Percentiles rank a stretch among this genome's conserved stretches.
phyloP scores from a whole-genome alignment of 768 basidiomycete species.

The Cystobasidium onofrii region DNA sequence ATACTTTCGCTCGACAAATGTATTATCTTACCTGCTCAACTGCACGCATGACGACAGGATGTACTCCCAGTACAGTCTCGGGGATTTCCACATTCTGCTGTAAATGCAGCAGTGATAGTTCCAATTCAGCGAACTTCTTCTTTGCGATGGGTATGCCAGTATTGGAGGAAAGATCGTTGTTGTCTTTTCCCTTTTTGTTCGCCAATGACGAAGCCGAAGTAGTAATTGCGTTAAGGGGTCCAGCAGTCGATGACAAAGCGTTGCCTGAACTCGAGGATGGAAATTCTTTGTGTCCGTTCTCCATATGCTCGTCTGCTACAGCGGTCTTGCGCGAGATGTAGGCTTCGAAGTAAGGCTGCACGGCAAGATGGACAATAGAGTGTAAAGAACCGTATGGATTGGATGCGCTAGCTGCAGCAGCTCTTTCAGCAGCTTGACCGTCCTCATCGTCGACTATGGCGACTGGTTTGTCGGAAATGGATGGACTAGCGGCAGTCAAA shows the following conservation, averaged over 20 bases:
- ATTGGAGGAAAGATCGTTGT: conserved; percentile 28
- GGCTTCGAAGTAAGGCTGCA: conserved; percentile 97
- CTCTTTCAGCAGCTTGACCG: conserved; percentile 60
- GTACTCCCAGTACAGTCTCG: conserved; percentile 84
- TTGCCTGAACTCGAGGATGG: neutral
- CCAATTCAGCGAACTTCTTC: conserved; percentile 97
- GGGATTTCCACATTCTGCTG: conserved; percentile 99
- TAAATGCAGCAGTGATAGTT: conserved; percentile 82
- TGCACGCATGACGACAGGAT: conserved; percentile 76
- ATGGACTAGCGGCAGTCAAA: conserved; percentile 24
- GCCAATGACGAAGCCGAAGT: neutral
- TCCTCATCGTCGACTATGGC: conserved; percentile 6
- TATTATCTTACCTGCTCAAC: conserved; percentile 53
- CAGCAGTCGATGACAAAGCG: neutral
- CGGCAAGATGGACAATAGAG: conserved; percentile 85
- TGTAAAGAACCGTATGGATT: conserved; percentile 88
- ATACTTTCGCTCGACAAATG: neutral
- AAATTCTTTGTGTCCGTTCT: neutral
- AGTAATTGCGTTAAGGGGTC: neutral
- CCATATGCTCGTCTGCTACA: neutral
- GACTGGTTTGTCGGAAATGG: conserved; percentile 16
- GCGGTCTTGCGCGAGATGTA: conserved; percentile 75
- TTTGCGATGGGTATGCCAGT: conserved; percentile 91
- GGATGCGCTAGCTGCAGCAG: conserved; percentile 42
- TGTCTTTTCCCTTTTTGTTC: conserved; percentile 1